These are phyloP conservation scores for Groenewaldozyma auringiensis DNA, from an alignment of 1,139 yeast species.

Conservation along the genomic window DNA sequence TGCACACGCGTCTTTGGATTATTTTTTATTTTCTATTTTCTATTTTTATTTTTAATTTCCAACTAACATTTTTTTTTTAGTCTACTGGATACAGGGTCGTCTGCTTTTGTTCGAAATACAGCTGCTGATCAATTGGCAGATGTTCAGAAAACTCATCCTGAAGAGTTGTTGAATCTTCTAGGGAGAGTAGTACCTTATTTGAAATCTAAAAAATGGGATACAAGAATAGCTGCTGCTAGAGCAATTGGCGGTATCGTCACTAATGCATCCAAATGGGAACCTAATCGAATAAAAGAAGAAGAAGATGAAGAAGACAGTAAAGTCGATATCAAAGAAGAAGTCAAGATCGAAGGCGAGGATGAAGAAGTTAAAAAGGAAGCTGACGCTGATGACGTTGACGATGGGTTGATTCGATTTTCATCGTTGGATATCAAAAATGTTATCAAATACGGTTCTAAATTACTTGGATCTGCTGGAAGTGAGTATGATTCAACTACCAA, in stretches of 20 bases:
- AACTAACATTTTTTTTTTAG: slow-evolving; percentile 7
- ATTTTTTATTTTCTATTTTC: too few species aligned
- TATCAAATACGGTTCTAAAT: slow-evolving; percentile 58
- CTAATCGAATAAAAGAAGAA: slow-evolving; percentile 38
- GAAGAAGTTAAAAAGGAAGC: slow-evolving; percentile 20
- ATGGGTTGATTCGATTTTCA: slow-evolving; percentile 49
- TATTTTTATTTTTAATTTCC: too few species aligned
- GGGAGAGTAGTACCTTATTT: slow-evolving; percentile 89
- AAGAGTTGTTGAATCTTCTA: slow-evolving; percentile 72
- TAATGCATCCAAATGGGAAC: slow-evolving; percentile 79
- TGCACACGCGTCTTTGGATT: too few species aligned
- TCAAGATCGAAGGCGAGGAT: slow-evolving; percentile 13
- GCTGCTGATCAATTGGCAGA: slow-evolving; percentile 98
- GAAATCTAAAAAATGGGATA: slow-evolving; percentile 85
- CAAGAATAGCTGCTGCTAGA: slow-evolving; percentile 87
- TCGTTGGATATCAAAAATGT: slow-evolving; percentile 59
- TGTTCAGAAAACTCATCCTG: slow-evolving; percentile 89
- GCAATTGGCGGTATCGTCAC: slow-evolving; percentile 92
- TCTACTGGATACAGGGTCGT: slow-evolving; percentile 87
- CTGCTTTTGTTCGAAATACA: slow-evolving; percentile 85
- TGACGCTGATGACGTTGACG: slow-evolving; percentile 20
- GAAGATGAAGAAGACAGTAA: slow-evolving; percentile 10
- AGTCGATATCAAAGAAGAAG: slow-evolving; percentile 12
- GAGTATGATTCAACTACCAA: slow-evolving; percentile 35
- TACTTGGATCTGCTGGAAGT: slow-evolving; percentile 62